Evolutionary conservation across 257 asterid species (phyloP).

Genomic region (Coffea canephora): DNA sequence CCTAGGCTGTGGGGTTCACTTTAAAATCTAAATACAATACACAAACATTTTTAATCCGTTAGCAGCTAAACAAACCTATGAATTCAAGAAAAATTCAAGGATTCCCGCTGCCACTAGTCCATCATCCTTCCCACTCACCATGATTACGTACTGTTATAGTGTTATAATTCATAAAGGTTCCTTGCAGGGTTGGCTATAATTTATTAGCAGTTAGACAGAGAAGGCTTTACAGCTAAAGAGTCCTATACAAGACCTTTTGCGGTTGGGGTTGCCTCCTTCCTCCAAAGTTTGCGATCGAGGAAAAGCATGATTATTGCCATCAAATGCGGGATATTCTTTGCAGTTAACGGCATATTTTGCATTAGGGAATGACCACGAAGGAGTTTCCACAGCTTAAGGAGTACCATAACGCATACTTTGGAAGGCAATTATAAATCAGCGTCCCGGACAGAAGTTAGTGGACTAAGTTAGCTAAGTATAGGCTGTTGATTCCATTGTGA

Average conservation of each 20-base stretch:
- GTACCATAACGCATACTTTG: slow-evolving; percentile 5
- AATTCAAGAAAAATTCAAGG: slow-evolving; percentile 1
- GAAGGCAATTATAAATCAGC: slow-evolving; percentile 14
- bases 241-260: neutral
- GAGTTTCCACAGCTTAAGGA: slow-evolving; percentile 46
- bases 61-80: neutral
- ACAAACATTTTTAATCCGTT: slow-evolving; percentile 1
- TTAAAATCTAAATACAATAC: neutral
- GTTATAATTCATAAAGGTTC: slow-evolving; percentile 11
- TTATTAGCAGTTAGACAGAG: slow-evolving; percentile 3
- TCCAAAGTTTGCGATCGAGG: slow-evolving; percentile 14
- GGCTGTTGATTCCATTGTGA: slow-evolving; percentile 31
- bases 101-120: slow-evolving; percentile 17
- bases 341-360: slow-evolving; percentile 35
- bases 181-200: slow-evolving; percentile 16
- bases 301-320: slow-evolving; percentile 15
- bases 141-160: slow-evolving; percentile 19
- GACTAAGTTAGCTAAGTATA: slow-evolving; percentile 20
- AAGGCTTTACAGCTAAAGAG: slow-evolving; percentile 37
- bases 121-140: slow-evolving; percentile 25
- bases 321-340: slow-evolving; percentile 29
- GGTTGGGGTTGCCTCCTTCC: slow-evolving; percentile 9
- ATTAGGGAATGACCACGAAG: neutral
- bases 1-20: slow-evolving; percentile 5
- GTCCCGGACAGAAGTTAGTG: slow-evolving; percentile 26